These are phyloP conservation scores for Ophiostoma piceae DNA, from an alignment of 2,329 filamentous ascomycete species.

Conservation along the genomic window DNA sequence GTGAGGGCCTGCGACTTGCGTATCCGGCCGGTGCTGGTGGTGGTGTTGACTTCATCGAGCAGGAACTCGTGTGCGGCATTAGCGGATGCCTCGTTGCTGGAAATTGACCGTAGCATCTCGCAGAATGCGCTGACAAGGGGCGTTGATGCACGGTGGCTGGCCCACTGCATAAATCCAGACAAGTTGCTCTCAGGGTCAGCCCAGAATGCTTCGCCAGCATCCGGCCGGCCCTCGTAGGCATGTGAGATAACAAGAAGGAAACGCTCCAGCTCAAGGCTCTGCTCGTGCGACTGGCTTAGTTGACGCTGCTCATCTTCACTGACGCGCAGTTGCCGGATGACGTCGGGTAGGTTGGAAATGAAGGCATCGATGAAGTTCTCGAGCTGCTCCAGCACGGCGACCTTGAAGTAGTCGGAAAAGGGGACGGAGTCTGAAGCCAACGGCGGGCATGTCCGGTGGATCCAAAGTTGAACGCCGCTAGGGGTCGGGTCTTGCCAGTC, in stretches of 20 bases:
- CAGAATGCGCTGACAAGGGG: constrained; percentile 96
- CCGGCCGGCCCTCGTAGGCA: constrained; percentile 77
- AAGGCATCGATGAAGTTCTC: constrained; percentile 88
- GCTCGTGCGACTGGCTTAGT: constrained; percentile 58
- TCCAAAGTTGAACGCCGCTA: constrained; percentile 71
- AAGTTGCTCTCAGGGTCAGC: constrained; percentile 86
- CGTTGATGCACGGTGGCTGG: constrained; percentile 89
- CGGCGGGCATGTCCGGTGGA: constrained; percentile 72
- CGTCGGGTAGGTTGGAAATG: constrained; percentile 91
- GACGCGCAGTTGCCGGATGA: constrained; percentile 74
- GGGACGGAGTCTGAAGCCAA: constrained; percentile 61
- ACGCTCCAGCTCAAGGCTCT: constrained; percentile 72
- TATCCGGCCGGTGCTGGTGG: constrained; percentile 61
- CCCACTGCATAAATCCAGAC: constrained; percentile 93
- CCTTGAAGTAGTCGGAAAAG: constrained; percentile 68
- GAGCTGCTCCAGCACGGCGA: constrained; percentile 69
- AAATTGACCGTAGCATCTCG: constrained; percentile 87
- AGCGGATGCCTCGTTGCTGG: constrained; percentile 75
- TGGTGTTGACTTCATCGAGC: constrained; percentile 68
- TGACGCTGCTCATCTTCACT: constrained; percentile 87
- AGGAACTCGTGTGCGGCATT: constrained; percentile 83
- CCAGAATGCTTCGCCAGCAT: constrained; percentile 88
- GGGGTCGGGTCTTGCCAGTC: constrained; percentile 87
- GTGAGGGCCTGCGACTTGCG: constrained; percentile 79
- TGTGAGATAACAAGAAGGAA: constrained; percentile 92